Base-by-base conservation (phyloP, 139 green algal species). In the Haematococcus sp. region DNA sequence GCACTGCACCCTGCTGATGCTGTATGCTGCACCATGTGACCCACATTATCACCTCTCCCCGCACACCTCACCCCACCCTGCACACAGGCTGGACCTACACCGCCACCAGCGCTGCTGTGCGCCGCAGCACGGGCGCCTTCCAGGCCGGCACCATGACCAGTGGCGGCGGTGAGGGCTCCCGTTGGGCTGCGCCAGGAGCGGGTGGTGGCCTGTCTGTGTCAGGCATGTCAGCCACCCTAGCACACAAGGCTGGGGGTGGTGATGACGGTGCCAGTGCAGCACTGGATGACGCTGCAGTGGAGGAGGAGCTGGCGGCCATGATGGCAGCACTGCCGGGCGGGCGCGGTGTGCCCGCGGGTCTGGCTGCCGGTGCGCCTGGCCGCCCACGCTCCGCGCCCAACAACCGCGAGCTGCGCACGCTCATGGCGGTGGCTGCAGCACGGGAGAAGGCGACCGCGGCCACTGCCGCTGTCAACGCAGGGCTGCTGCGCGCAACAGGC, bases 31-130 rank as follows among this genome's bases (percentile, higher is more conserved):
- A n/a, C n/a, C n/a, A n/a, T n/a, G n/a, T n/a, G n/a, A 55, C 46
- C 15, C 46, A 55, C 46, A 55, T 17, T n/a, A n/a, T n/a, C n/a
- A n/a, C n/a, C n/a, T n/a, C n/a, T n/a, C n/a, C n/a, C n/a, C n/a
- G n/a, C n/a, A n/a, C n/a, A n/a, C n/a, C n/a, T n/a, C 54, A 28
- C 54, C 27, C 16, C 11, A 20, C 11, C 16, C 27, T 9, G 28
- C 16, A 61, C 25, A n/a, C 25, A 65, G 55, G 55, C 40, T 79
- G 74, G 74, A 49, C 54, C 13, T 79, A 79, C 64, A 75, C 74
- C 35, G 43, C 74, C 31, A 75, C 74, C 2, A 54, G 66, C 1
- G 16, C 55, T 2, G 66, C 74, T 3, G 15, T 70, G 15, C 31
- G 33, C 32, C 40, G 56, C 0, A 49, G 66, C 1, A 63, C 68